A percentile compares a stretch with the other conserved stretches of the same genome.
These are phyloP conservation scores for Oryza officinalis DNA, from an alignment of 176 grass and related monocot genomes.

Conservation along the genomic window DNA sequence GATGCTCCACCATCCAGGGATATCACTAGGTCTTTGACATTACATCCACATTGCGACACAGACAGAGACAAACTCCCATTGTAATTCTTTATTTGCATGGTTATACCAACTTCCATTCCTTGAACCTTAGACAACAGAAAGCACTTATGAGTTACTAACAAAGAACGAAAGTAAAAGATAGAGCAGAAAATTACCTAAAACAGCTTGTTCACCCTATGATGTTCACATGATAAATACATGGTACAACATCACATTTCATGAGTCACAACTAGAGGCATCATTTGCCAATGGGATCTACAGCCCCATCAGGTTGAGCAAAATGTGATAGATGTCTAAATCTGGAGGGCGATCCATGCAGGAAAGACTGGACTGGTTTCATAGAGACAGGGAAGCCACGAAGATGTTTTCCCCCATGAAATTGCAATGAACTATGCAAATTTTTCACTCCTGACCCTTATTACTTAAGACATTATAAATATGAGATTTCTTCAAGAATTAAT, in stretches of 20 bases:
- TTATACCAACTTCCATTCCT: conserved; percentile 94
- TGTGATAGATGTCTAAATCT: neutral
- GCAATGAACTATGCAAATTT: neutral
- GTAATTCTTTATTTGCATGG: conserved; percentile 69
- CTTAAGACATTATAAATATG: conserved; percentile 2
- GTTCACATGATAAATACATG: neutral
- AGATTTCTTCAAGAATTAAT: neutral
- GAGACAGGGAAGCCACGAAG: neutral
- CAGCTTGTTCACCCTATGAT: neutral
- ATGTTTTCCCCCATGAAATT: neutral
- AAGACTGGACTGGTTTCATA: neutral
- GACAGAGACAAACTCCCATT: conserved; percentile 73
- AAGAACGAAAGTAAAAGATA: conserved; percentile 12
- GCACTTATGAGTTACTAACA: conserved; percentile 36
- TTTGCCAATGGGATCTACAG: neutral
- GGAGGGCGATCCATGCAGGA: conserved; percentile 1
- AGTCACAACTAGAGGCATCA: neutral
- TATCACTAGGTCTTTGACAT: conserved; percentile 73
- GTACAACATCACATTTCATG: neutral
- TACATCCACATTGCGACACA: conserved; percentile 69
- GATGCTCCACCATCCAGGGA: conserved; percentile 92
- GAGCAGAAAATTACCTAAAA: neutral
- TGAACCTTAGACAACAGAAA: conserved; percentile 70
- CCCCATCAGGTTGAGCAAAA: neutral
- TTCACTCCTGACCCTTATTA: neutral